Evolutionary conservation across 1,284 basidiomycete genomes (phyloP).

Genomic region (Trametes versicolor): DNA sequence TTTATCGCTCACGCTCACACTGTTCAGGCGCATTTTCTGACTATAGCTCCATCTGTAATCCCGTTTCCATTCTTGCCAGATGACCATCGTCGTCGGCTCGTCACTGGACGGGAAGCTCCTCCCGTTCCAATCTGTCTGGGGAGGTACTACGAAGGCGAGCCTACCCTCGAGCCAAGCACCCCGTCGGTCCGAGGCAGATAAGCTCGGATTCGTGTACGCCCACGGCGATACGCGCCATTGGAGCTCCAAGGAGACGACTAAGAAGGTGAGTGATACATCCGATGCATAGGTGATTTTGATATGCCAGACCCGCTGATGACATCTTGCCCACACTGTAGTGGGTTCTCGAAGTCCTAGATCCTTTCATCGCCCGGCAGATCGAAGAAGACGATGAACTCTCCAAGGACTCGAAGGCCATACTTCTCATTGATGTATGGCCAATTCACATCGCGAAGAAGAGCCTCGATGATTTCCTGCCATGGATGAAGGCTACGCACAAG

Average conservation of each 20-base stretch:
- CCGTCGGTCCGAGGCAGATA: conserved; percentile 2
- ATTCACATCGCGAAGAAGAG: conserved; percentile 7
- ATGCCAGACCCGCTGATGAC: too few species aligned
- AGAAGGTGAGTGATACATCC: background rate
- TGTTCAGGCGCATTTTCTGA: too few species aligned
- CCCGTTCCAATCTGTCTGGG: conserved; percentile 13
- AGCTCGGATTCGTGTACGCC: conserved; percentile 7
- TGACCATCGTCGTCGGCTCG: background rate
- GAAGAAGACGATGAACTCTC: background rate
- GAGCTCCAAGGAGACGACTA: conserved; percentile 8
- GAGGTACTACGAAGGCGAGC: background rate
- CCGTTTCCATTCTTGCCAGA: too few species aligned
- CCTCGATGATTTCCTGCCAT: conserved; percentile 5
- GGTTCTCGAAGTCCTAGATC: background rate
- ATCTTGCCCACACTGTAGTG: too few species aligned
- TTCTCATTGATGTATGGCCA: conserved; percentile 9
- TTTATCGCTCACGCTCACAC: background rate
- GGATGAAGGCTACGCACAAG: conserved; percentile 1
- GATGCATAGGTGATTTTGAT: background rate
- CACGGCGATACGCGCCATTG: conserved; percentile 8
- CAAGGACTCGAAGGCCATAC: background rate
- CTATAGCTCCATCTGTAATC: too few species aligned
- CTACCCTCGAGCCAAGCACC: conserved; percentile 2
- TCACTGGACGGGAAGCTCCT: conserved; percentile 6
- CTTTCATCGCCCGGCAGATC: background rate